A percentile compares a stretch with the other conserved stretches of the same genome.
Evolutionary conservation across 208 protist species (phyloP).

Genomic region (Crithidia mellificae): DNA sequence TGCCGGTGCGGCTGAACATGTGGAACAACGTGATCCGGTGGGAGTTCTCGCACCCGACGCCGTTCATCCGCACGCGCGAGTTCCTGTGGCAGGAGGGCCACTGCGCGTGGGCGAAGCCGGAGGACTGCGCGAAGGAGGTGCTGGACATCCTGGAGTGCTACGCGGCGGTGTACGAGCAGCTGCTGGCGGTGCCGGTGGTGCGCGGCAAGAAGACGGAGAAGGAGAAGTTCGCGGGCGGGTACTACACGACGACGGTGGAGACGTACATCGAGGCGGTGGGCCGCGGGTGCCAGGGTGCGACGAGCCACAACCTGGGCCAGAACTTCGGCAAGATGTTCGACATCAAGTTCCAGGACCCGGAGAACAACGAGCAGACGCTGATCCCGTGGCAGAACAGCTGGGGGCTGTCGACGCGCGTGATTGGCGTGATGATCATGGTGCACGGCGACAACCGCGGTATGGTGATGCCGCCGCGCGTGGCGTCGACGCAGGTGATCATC

Average conservation of each 20-base stretch:
- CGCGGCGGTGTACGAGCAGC: conserved; percentile 95
- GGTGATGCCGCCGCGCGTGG: conserved; percentile 98
- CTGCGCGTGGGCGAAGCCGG: conserved; percentile 92
- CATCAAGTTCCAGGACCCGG: conserved; percentile 94
- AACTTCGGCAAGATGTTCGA: conserved; percentile 99
- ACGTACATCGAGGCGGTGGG: conserved; percentile 97
- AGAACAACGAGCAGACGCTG: conserved; percentile 82
- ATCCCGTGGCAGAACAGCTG: conserved; percentile 99
- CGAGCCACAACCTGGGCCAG: conserved; percentile 96
- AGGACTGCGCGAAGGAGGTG: conserved; percentile 95
- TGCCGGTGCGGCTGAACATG: conserved; percentile 97
- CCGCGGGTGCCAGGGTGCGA: conserved; percentile 96
- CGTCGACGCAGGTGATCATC: conserved; percentile 95
- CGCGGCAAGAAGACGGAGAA: conserved; percentile 97
- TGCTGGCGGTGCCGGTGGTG: conserved; percentile 97
- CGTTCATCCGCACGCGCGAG: conserved; percentile 99
- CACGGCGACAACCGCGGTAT: conserved; percentile 98
- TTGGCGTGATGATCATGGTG: conserved; percentile 98
- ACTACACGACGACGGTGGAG: conserved; percentile 98
- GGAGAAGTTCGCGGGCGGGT: conserved; percentile 99
- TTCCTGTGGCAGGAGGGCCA: conserved; percentile 99
- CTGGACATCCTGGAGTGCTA: conserved; percentile 96
- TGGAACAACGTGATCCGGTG: conserved; percentile 99
- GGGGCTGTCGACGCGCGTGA: conserved; percentile 98
- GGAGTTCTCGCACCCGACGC: conserved; percentile 99